Percentiles rank a stretch among this genome's conserved stretches.
These are phyloP conservation scores for Arthrobotrys conoides DNA, from an alignment of 2,329 filamentous ascomycete genomes.

Conservation along the genomic window DNA sequence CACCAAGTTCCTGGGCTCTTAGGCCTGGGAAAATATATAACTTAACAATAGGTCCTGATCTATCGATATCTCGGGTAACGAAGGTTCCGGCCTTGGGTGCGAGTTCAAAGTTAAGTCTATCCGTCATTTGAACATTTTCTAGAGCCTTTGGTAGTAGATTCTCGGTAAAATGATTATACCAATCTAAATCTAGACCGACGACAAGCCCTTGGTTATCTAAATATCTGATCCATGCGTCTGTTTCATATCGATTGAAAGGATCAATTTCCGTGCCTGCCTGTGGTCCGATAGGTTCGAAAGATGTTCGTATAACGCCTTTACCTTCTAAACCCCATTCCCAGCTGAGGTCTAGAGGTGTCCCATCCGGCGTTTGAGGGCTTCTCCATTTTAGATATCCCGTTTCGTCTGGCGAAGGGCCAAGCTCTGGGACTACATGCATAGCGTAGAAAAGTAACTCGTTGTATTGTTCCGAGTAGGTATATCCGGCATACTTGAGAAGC, in stretches of 20 bases:
- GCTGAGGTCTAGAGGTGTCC: constrained; percentile 63
- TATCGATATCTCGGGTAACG: constrained; percentile 63
- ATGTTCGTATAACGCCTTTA: constrained; percentile 62
- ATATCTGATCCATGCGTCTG: constrained; percentile 61
- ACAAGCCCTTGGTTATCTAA: constrained; percentile 61
- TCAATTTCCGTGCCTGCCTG: constrained; percentile 62
- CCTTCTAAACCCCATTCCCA: constrained; percentile 63
- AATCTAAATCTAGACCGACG: constrained; percentile 62
- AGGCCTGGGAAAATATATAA: constrained; percentile 63
- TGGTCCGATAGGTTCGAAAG: constrained; percentile 63
- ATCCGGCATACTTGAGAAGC: constrained; percentile 63
- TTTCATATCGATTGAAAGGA: constrained; percentile 62
- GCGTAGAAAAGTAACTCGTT: constrained; percentile 64
- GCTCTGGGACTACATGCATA: constrained; percentile 62
- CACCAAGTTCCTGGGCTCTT: constrained; percentile 62
- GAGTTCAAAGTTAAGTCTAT: constrained; percentile 62
- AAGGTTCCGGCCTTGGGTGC: constrained; percentile 63
- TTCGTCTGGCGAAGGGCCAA: constrained; percentile 62
- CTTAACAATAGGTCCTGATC: constrained; percentile 62
- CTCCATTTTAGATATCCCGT: constrained; percentile 60
- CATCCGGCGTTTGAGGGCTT: constrained; percentile 63
- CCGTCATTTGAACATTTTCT: constrained; percentile 49
- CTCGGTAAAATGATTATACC: constrained; percentile 62
- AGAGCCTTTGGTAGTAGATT: constrained; percentile 54
- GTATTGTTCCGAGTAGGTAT: constrained; percentile 63